Conservation (phyloP, 2,329 filamentous ascomycete genomes). For the Camillea tinctor region DNA sequence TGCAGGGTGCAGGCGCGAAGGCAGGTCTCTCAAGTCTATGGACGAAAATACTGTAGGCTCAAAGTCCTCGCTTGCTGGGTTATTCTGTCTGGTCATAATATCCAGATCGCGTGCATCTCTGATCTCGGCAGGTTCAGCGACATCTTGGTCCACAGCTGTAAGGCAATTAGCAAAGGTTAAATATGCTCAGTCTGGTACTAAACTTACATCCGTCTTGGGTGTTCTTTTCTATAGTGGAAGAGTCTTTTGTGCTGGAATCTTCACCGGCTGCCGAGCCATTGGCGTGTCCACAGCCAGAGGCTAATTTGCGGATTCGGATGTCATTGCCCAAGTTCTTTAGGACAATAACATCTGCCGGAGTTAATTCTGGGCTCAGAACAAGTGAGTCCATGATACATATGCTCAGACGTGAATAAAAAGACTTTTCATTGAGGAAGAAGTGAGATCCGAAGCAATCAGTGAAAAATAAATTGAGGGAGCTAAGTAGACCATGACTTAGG, state of each 20-base stretch:
- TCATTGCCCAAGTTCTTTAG: constrained; percentile 41
- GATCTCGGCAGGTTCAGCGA: constrained; percentile 9
- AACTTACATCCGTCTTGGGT: background rate
- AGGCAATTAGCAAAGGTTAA: constrained; percentile 8
- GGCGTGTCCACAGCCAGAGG: background rate
- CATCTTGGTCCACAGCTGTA: constrained; percentile 9
- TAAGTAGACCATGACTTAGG: background rate
- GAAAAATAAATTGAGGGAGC: background rate
- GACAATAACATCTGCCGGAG: constrained; percentile 40
- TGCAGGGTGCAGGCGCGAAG: constrained; percentile 31
- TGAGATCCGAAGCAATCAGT: background rate
- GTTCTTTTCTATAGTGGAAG: background rate
- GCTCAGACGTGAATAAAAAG: background rate
- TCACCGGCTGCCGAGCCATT: background rate
- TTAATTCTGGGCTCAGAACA: constrained; percentile 40
- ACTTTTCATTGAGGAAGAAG: background rate
- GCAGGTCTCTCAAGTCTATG: constrained; percentile 38
- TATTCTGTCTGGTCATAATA: constrained; percentile 40
- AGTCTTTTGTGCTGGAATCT: background rate
- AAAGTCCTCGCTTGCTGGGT: constrained; percentile 40
- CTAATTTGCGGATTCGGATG: constrained; percentile 27
- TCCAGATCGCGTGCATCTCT: constrained; percentile 34
- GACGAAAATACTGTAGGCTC: constrained; percentile 47
- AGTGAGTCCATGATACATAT: constrained; percentile 22
- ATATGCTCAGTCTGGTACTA: background rate